Percentiles rank a stretch among this genome's conserved stretches.
These are phyloP conservation scores for Ogataea populi-albae DNA, from an alignment of 805 yeast species.

Conservation along the genomic window DNA sequence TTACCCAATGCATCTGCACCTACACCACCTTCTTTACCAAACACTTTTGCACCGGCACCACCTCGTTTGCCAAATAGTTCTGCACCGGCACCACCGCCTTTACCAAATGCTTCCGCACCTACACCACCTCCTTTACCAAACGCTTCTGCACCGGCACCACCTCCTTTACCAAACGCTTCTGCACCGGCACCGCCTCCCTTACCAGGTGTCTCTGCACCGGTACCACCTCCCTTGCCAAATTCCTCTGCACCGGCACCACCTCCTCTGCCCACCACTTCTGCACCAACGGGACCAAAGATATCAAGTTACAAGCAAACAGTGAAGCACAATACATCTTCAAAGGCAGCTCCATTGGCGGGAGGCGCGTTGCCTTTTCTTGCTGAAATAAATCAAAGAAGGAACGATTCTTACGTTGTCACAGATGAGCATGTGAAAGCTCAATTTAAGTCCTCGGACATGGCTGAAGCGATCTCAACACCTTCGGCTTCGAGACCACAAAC, in stretches of 20 bases:
- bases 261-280: constrained; percentile 20
- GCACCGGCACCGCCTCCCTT: constrained; percentile 14
- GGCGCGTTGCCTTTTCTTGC: constrained; percentile 57
- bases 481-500: constrained; percentile 12
- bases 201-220: constrained; percentile 3
- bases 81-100: constrained; percentile 13
- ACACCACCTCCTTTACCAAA: too few relatives aligned
- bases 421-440: constrained; percentile 19
- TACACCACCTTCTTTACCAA: constrained; percentile 16
- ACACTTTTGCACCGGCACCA: constrained; percentile 14
- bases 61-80: constrained; percentile 14
- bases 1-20: constrained; percentile 21
- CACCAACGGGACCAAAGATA: constrained; percentile 19
- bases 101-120: too few relatives aligned
- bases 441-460: background rate
- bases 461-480: background rate
- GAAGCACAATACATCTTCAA: background rate
- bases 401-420: constrained; percentile 50
- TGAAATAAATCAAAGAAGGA: constrained; percentile 54
- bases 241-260: constrained; percentile 21
- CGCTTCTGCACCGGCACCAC: too few relatives aligned
- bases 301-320: background rate
- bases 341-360: constrained; percentile 25
- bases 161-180: too few relatives aligned
- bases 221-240: constrained; percentile 11